Percentiles rank a stretch among this genome's conserved stretches.
These are phyloP conservation scores for Aspergillus baeticus DNA, from an alignment of 495 filamentous ascomycete species.

Conservation along the genomic window DNA sequence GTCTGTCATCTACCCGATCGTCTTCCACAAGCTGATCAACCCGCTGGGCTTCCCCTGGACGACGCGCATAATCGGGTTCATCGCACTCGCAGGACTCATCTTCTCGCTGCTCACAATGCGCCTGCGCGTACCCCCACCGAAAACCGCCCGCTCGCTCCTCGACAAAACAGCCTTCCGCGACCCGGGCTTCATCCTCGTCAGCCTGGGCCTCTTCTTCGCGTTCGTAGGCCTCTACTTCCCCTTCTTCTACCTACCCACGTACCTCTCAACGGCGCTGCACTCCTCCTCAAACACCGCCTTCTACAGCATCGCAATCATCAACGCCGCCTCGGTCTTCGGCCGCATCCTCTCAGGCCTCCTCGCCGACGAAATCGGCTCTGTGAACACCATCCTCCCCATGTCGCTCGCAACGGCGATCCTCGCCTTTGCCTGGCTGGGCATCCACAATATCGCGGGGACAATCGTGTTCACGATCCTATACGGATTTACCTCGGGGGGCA, in stretches of 20 bases:
- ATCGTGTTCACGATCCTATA: constrained; percentile 41
- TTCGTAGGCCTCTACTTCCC: constrained; percentile 22
- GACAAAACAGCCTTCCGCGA: constrained; percentile 30
- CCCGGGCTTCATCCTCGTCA: constrained; percentile 28
- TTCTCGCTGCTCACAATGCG: constrained; percentile 22
- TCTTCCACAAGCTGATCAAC: constrained; percentile 46
- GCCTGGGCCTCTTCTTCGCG: constrained; percentile 21
- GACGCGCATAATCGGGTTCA: constrained; percentile 49
- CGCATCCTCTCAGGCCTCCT: constrained; percentile 22
- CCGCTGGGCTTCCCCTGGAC: constrained; percentile 52
- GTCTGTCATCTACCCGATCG: constrained; percentile 48
- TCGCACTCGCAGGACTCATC: constrained; percentile 28
- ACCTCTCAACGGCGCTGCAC: constrained; percentile 2
- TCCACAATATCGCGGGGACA: constrained; percentile 27
- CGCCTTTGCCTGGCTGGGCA: constrained; percentile 35
- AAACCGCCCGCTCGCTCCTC: constrained; percentile 18
- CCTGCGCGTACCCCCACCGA: constrained; percentile 12
- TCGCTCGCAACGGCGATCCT: constrained; percentile 31
- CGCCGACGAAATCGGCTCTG: constrained; percentile 30
- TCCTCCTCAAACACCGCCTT: constrained; percentile 12
- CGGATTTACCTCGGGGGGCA: constrained; percentile 39
- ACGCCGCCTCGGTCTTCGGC: constrained; percentile 28
- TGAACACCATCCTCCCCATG: constrained; percentile 33
- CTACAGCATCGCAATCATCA: constrained; percentile 25
- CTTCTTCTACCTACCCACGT: constrained; percentile 26